These are phyloP conservation scores for Dactylella cylindrospora DNA, from an alignment of 2,329 filamentous ascomycete genomes.

Conservation along the genomic window DNA sequence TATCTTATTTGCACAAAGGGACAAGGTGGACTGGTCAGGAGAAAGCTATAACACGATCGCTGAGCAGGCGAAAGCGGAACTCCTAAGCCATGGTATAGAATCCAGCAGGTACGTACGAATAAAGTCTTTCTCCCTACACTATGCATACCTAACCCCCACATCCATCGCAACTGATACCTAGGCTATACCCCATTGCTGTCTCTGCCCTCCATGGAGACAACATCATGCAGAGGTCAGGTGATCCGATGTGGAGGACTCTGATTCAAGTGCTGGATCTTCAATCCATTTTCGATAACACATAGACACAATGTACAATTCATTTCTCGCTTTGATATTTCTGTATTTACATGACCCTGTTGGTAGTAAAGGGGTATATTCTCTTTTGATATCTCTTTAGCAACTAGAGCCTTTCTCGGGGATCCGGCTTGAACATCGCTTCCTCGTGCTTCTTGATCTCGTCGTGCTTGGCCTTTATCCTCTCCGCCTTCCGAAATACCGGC, in stretches of 20 bases:
- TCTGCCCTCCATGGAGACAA: slow-evolving; percentile 4
- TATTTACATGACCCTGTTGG: too few species aligned
- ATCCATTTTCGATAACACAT: too few species aligned
- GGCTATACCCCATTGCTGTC: not conserved
- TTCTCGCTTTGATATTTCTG: too few species aligned
- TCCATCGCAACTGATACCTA: not conserved
- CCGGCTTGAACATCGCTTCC: slow-evolving; percentile 8
- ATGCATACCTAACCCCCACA: not conserved
- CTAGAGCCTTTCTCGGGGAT: too few species aligned
- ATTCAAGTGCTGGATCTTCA: slow-evolving; percentile 1
- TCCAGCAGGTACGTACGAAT: too few species aligned
- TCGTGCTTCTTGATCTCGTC: slow-evolving; percentile 14
- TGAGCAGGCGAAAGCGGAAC: not conserved
- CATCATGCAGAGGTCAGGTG: slow-evolving; percentile 7
- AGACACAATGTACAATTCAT: too few species aligned
- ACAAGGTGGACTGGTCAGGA: not conserved
- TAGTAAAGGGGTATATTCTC: not conserved
- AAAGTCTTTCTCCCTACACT: not conserved
- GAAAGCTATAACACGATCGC: not conserved
- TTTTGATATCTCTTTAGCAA: not conserved
- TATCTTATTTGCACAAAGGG: not conserved
- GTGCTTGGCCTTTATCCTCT: slow-evolving; percentile 7
- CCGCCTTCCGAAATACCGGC: slow-evolving; percentile 28
- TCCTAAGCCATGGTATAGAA: not conserved
- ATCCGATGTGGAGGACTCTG: slow-evolving; percentile 3